Conservation (phyloP, 768 basidiomycete species). For the Trametes elegans region DNA sequence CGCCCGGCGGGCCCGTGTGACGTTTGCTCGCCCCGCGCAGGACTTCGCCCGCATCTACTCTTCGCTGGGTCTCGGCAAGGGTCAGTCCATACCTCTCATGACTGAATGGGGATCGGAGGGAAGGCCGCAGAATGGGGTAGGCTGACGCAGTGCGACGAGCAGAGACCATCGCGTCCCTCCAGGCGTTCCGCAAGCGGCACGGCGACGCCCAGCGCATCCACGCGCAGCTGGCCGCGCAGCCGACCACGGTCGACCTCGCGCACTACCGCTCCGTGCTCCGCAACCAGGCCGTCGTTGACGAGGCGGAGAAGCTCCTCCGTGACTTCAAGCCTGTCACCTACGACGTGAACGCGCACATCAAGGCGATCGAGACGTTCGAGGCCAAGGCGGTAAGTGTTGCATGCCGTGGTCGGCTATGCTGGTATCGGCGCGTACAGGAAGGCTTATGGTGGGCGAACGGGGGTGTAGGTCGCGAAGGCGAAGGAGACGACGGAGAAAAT, state of each 20-base stretch:
- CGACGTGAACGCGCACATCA: constrained; percentile 85
- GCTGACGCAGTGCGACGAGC: constrained; percentile 11
- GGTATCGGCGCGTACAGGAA: background rate
- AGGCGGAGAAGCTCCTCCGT: constrained; percentile 85
- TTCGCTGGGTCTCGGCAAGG: constrained; percentile 82
- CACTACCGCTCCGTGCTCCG: constrained; percentile 91
- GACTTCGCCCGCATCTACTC: constrained; percentile 84
- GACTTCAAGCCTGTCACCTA: constrained; percentile 95
- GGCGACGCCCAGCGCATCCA: constrained; percentile 79
- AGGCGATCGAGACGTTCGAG: constrained; percentile 96
- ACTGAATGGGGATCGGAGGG: background rate
- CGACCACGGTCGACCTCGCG: constrained; percentile 83
- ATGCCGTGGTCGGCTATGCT: background rate
- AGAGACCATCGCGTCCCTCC: constrained; percentile 90
- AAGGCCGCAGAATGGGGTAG: background rate
- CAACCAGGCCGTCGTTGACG: constrained; percentile 89
- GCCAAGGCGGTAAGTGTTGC: constrained; percentile 78
- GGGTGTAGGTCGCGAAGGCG: constrained; percentile 75
- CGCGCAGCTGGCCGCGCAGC: constrained; percentile 60
- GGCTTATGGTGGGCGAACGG: background rate
- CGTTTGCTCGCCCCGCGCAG: constrained; percentile 37
- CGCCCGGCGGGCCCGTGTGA: constrained; percentile 4
- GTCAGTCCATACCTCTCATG: constrained; percentile 40
- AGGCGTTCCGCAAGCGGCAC: constrained; percentile 96
- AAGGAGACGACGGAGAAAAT: constrained; percentile 89